Percentiles rank a stretch among this genome's conserved stretches.
These are phyloP conservation scores for Diutina pseudorugosa DNA, from an alignment of 1,139 yeast genomes.

Conservation along the genomic window DNA sequence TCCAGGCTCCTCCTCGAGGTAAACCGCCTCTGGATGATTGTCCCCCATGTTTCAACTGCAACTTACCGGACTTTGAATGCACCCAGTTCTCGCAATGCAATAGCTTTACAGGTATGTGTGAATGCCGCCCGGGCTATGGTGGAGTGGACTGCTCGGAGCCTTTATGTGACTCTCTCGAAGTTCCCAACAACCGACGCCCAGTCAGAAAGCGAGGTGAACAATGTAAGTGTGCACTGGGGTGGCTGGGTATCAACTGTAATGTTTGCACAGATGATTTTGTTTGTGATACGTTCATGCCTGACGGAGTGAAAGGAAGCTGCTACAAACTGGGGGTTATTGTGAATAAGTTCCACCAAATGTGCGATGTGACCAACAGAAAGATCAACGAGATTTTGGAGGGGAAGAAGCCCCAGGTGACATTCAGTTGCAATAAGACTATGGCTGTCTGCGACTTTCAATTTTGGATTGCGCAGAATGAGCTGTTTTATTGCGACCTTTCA, in stretches of 20 bases:
- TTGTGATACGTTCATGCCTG: conserved; percentile 85
- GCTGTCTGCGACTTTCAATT: conserved; percentile 78
- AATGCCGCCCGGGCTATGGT: conserved; percentile 86
- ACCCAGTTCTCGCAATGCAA: conserved; percentile 83
- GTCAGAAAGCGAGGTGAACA: conserved; percentile 37
- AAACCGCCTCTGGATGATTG: conserved; percentile 25
- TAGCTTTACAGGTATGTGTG: conserved; percentile 81
- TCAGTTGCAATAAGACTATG: conserved; percentile 65
- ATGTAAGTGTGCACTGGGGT: conserved; percentile 74
- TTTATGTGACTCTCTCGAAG: conserved; percentile 69
- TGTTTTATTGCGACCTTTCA: conserved; percentile 77
- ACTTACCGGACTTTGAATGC: conserved; percentile 82
- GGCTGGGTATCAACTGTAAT: conserved; percentile 93
- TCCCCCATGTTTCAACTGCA: conserved; percentile 90
- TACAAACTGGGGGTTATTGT: conserved; percentile 81
- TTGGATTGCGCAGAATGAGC: conserved; percentile 86
- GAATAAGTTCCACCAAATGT: conserved; percentile 75
- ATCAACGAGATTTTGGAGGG: conserved; percentile 72
- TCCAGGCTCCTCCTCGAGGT: not conserved
- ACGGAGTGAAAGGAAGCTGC: conserved; percentile 78
- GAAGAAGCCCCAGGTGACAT: conserved; percentile 81
- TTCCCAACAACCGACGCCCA: conserved; percentile 51
- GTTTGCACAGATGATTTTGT: conserved; percentile 58
- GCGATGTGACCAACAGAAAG: conserved; percentile 86
- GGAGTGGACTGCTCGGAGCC: conserved; percentile 89